A percentile compares a stretch with the other conserved stretches of the same genome.
phyloP scores from a whole-genome alignment of 2,329 filamentous ascomycete species.

The Ophiostoma angusticollis region DNA sequence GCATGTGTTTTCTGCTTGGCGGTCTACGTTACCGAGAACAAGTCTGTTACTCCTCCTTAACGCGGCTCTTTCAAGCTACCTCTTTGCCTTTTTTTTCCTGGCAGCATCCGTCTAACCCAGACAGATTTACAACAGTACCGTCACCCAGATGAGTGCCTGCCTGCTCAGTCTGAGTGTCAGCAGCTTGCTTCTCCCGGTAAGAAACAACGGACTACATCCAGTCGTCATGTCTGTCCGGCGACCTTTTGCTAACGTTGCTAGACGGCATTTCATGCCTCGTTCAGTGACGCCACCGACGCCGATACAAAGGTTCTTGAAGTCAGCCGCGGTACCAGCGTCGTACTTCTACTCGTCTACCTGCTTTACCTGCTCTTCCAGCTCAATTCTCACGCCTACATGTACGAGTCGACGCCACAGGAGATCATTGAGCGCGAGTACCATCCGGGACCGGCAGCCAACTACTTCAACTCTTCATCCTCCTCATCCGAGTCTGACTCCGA shows the following conservation, averaged over 20 bases:
- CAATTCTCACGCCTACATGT: constrained; percentile 54
- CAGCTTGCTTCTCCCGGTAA: constrained; percentile 19
- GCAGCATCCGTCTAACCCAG: neutral
- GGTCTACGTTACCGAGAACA: constrained; percentile 57
- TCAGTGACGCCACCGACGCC: constrained; percentile 42
- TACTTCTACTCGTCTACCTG: constrained; percentile 59
- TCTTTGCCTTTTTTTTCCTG: neutral
- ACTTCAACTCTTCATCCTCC: constrained; percentile 44
- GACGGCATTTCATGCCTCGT: constrained; percentile 54
- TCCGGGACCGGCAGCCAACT: constrained; percentile 53
- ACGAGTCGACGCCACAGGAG: constrained; percentile 57
- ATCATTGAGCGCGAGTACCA: constrained; percentile 50
- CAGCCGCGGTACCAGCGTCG: constrained; percentile 64
- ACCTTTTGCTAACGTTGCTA: constrained; percentile 12
- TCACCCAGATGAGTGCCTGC: constrained; percentile 62
- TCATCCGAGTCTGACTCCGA: constrained; percentile 30
- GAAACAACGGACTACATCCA: neutral
- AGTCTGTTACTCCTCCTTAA: constrained; percentile 8
- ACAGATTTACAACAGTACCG: constrained; percentile 56
- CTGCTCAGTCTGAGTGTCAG: constrained; percentile 51
- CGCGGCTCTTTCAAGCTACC: no score
- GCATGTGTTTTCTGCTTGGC: constrained; percentile 60
- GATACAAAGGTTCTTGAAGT: constrained; percentile 54
- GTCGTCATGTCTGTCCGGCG: neutral
- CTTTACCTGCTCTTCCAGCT: constrained; percentile 68